Evolutionary conservation across 768 basidiomycete genomes (phyloP), one percentile per base, ranked within the genome.

Genomic region (Crepidotus variabilis): DNA sequence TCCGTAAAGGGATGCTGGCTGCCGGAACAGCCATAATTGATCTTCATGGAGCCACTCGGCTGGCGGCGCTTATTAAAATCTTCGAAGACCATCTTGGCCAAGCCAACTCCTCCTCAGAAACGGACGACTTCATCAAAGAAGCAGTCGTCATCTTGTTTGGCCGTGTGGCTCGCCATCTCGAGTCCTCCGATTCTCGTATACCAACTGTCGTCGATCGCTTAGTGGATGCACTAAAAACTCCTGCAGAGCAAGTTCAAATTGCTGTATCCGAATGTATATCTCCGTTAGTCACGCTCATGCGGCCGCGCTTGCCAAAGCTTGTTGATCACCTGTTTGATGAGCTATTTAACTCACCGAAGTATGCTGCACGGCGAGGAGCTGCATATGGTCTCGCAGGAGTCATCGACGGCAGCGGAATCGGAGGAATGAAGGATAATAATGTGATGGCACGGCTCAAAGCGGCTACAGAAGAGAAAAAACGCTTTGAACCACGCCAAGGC

Each of bases 231-330:
- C 76, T 99, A 56, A 89, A 88, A 70, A 98, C 95, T 0, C 97
- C 96, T 0, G 85, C 94, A 2, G 97, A 99, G 68, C 88, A 95
- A 66, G 97, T 99, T 0, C 96, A 98, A 68, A 87, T 92, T 47
- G 95, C 97, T 7, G 94, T 98, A 1, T 92, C 95, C 0, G 97
- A 98, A 57, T 98, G 96, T 72, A 77, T 99, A 2, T 88, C 92
- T 0, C 92, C 94, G 0, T 77, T 99, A 6, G 90, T 94, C 43
- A 79, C 81, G 34, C 72, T 85, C 28, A 88, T 92, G 79, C 75
- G 77, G 32, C 76, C 80, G 7, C 79, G 80, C 22, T 78, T 87
- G 14, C 74, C 80, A 1, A 67, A 71, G 20, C 75, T 99, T n/a
- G 81, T 94, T 47, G 90, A 92, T 50, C 74, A 78, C 54, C 78